Evolutionary conservation across 371 early-diverging fungal genomes (phyloP), one percentile per base, ranked within the genome.

Genomic region (Lichtheimia corymbifera): DNA sequence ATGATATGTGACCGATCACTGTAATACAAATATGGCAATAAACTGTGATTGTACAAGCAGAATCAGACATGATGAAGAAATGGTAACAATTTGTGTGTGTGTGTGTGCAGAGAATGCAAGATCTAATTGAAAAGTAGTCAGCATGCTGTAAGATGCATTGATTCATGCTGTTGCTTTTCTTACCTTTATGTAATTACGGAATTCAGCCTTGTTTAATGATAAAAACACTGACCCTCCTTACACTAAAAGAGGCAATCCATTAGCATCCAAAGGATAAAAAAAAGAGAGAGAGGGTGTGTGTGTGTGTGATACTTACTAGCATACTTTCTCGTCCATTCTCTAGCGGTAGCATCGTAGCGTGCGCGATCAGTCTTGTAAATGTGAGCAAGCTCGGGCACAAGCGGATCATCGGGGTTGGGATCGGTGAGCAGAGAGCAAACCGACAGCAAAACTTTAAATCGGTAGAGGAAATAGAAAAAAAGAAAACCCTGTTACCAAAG

Each of bases 401-500:
- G 88, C 22, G 99, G 94, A 68, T 92, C 80, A 71, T 88, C 91
- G 47, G 99, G 98, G 79, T 99, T 99, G 58, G 99, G 99, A 79
- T 98, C 99, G 52, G 98, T 98, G 66, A 99, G 85, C 87, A 97
- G 84, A 53, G 96, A 97, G 73, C 98, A 93, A 66, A 99, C 95
- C 30, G 96, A 95, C 67, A 98, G 83, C 52, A 99, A 83, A 41
- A 99, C 97, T 83, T 76, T 66, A 53, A 18, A 20, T 54, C 0
- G n/a, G 41, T 5, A 47, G 22, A 47, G 47, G 5, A 7, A 47
- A 45, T 45, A 45, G 11, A 13, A 47, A 47, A 22, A 35, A 45
- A 45, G 18, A 47, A 47, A 22, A 35, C 35, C 35, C 35, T 35
- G 35, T 35, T 35, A 35, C 35, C 35, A 35, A 35, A 35, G 35